Base-by-base conservation (phyloP, 1,284 basidiomycete genomes). In the Moniliophthora roreri region DNA sequence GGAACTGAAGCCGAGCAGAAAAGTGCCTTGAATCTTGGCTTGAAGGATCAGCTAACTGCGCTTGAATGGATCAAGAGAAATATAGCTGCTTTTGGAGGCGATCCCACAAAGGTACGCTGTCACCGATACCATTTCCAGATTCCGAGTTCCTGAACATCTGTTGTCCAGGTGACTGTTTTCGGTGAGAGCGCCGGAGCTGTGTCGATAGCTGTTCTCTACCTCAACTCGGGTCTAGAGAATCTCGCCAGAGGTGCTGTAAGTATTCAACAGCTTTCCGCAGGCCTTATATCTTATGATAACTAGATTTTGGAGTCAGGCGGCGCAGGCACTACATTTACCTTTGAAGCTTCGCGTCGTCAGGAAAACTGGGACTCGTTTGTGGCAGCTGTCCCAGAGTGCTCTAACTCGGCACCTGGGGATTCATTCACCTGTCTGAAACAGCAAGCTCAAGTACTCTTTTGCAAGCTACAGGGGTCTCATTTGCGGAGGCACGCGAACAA, bases 31-130 rank as follows among this genome's bases (percentile, higher is more conserved):
- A 70, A 71, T 50, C 57, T 70, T 15, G 69, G 69, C 5, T 53
- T 68, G 35, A 63, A 60, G 45, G 71, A 73, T 52, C 65, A 72
- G 38, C 55, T 68, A 13, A 45, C 52, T 4, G 59, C 57, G 1
- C 40, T 60, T 7, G 39, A 57, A 34, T 60, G 53, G 55, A 57
- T 60, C 16, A 48, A 57, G 48, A 51, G 55, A 24, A 55, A 58
- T 36, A 55, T 58, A 37, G 51, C 46, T 13, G 52, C 51, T n/a
- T 58, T 60, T 39, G 59, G 57, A 3, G 57, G 59, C 37, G 55
- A 60, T 34, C 53, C 53, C 4, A 50, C 53, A 9, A 54, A 46
- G 42, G 26, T 51, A 36, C 18, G 40, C 28, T 32, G 28, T 32
- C 28, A 11, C 28, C 11, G 7, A 6, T 11, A 32, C 6, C 28